Percentiles rank a stretch among this genome's conserved stretches.
Conservation (phyloP, 2,329 filamentous ascomycete species). For the Exophiala mesophila region DNA sequence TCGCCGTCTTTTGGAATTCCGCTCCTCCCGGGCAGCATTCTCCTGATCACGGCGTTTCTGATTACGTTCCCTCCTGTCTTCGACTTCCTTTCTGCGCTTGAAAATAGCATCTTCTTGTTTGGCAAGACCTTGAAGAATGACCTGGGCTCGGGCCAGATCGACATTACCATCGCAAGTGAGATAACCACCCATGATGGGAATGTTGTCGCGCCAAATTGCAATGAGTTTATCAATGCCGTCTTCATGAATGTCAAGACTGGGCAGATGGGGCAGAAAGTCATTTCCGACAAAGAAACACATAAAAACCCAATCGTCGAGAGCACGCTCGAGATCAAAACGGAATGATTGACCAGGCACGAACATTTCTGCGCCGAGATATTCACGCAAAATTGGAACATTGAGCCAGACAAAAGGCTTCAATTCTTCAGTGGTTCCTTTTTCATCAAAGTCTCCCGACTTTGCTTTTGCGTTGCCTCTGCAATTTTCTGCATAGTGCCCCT, state of each 20-base stretch:
- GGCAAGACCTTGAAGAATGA: constrained; percentile 80
- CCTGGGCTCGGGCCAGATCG: constrained; percentile 77
- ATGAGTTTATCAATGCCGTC: constrained; percentile 95
- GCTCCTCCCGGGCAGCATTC: constrained; percentile 50
- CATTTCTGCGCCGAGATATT: constrained; percentile 89
- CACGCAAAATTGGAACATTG: constrained; percentile 82
- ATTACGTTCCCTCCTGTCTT: constrained; percentile 76
- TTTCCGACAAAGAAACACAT: constrained; percentile 99
- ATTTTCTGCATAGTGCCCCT: constrained; percentile 81
- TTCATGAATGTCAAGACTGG: constrained; percentile 94
- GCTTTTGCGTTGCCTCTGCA: constrained; percentile 75
- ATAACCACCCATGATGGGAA: constrained; percentile 89
- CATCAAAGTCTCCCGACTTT: constrained; percentile 73
- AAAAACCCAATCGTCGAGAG: constrained; percentile 96
- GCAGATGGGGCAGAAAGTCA: constrained; percentile 94
- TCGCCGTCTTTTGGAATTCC: constrained; percentile 38
- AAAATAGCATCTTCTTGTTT: constrained; percentile 95
- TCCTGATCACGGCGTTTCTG: constrained; percentile 73
- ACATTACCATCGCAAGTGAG: constrained; percentile 93
- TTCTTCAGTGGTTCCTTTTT: constrained; percentile 65
- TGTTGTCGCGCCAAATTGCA: constrained; percentile 92
- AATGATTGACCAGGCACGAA: constrained; percentile 78
- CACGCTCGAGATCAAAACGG: constrained; percentile 86
- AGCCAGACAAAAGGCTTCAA: constrained; percentile 98
- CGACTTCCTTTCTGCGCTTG: constrained; percentile 74